phyloP scores from a whole-genome alignment of 495 filamentous ascomycete species.

The Penicillium coffeae region DNA sequence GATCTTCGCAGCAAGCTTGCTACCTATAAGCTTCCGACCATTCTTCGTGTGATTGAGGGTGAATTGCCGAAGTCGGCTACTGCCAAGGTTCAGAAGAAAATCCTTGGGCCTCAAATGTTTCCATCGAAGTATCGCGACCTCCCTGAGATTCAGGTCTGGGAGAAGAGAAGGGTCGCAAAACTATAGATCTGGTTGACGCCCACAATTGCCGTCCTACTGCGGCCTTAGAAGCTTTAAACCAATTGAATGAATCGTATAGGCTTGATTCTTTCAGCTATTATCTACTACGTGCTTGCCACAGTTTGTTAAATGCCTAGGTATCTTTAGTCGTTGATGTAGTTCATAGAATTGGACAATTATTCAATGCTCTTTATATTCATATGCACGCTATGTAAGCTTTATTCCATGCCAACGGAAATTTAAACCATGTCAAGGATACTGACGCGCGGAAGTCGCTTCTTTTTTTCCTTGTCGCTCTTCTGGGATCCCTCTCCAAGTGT shows the following conservation, averaged over 20 bases:
- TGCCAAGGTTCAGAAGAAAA: slow-evolving; percentile 50
- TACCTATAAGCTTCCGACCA: slow-evolving; percentile 48
- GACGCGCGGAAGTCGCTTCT: slow-evolving; percentile 34
- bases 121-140: slow-evolving; percentile 29
- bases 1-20: slow-evolving; percentile 38
- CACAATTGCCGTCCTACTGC: not conserved
- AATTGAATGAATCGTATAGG: no score
- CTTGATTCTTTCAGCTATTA: no score
- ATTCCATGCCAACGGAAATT: not conserved
- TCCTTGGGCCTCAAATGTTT: slow-evolving; percentile 43
- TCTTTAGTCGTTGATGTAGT: no score
- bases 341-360: not conserved
- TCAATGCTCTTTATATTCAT: no score
- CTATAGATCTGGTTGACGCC: slow-evolving; percentile 5
- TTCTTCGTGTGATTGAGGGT: slow-evolving; percentile 38
- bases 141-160: slow-evolving; percentile 41
- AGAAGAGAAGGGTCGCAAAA: slow-evolving; percentile 9
- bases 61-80: slow-evolving; percentile 48
- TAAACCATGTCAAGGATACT: slow-evolving; percentile 39
- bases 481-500: not conserved
- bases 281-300: no score
- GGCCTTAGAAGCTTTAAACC: not conserved
- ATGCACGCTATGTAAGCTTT: no score
- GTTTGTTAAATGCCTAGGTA: no score
- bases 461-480: slow-evolving; percentile 16